These are phyloP conservation scores for Basidiobolus heterosporus DNA, from an alignment of 371 early-diverging fungal genomes.

Conservation along the genomic window DNA sequence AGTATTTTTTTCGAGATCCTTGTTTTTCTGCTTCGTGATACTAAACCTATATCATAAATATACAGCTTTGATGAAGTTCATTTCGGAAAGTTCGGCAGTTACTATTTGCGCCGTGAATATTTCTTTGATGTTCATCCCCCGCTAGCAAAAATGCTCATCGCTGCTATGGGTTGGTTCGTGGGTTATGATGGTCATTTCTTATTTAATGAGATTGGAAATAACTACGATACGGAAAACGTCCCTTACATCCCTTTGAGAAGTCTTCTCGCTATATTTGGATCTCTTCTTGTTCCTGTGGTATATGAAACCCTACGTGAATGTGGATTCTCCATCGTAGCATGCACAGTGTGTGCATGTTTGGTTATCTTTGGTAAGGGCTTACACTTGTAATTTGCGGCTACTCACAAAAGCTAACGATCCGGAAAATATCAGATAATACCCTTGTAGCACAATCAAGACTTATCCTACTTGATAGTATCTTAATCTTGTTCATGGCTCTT, in stretches of 20 bases:
- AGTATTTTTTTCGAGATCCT: constrained; percentile 6
- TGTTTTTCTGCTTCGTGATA: not conserved
- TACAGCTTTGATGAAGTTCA: constrained; percentile 85
- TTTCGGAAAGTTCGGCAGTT: constrained; percentile 96
- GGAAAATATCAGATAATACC: constrained; percentile 48
- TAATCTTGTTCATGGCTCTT: constrained; percentile 70
- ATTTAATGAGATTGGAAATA: constrained; percentile 86
- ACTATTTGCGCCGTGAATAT: constrained; percentile 79
- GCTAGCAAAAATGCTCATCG: constrained; percentile 91
- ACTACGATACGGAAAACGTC: constrained; percentile 70
- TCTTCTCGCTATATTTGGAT: constrained; percentile 67
- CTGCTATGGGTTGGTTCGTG: constrained; percentile 59
- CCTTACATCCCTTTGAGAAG: constrained; percentile 76
- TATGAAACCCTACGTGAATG: constrained; percentile 76
- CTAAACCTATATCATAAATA: too few species aligned
- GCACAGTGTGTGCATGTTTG: constrained; percentile 54
- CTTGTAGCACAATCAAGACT: constrained; percentile 80
- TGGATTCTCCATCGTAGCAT: constrained; percentile 63
- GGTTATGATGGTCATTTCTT: constrained; percentile 89
- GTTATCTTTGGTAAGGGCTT: constrained; percentile 57
- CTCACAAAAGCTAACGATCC: not conserved
- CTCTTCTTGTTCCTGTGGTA: constrained; percentile 54
- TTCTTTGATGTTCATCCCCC: constrained; percentile 99
- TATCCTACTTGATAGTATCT: constrained; percentile 84
- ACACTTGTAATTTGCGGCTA: not conserved